Conservation (phyloP, 2,329 filamentous ascomycete species). For the Ilyonectria robusta region DNA sequence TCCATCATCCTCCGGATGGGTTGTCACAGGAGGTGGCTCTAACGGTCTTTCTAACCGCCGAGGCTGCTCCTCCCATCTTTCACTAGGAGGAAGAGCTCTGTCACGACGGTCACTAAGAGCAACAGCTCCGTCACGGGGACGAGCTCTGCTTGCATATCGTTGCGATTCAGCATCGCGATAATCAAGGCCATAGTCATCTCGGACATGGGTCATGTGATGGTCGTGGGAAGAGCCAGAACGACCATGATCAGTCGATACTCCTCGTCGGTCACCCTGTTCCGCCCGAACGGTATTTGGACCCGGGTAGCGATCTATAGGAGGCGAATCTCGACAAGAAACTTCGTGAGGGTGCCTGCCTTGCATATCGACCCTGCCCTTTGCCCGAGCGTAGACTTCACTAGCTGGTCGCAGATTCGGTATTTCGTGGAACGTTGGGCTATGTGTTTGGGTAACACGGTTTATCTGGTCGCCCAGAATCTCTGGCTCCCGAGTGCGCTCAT, state of each 20-base stretch:
- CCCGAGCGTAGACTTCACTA: conserved; percentile 51
- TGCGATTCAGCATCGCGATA: conserved; percentile 37
- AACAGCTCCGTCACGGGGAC: background rate
- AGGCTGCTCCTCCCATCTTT: background rate
- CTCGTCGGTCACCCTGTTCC: conserved; percentile 4
- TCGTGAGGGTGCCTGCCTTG: conserved; percentile 6
- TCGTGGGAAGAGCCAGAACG: conserved; percentile 4
- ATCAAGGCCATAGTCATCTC: conserved; percentile 25
- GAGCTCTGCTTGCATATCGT: conserved; percentile 23
- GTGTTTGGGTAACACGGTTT: background rate
- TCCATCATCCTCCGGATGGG: conserved; percentile 1
- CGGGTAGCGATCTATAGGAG: conserved; percentile 12
- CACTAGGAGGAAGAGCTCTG: background rate
- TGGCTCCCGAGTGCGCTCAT: background rate
- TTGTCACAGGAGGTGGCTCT: background rate
- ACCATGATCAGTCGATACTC: conserved; percentile 9
- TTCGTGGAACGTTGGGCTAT: conserved; percentile 22
- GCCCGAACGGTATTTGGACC: conserved; percentile 10
- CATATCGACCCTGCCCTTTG: conserved; percentile 5
- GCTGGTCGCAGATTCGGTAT: conserved; percentile 47
- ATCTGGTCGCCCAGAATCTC: background rate
- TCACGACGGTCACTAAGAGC: background rate
- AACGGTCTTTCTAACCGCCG: background rate
- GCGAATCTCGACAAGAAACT: conserved; percentile 2
- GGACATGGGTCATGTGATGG: conserved; percentile 19